Percentiles rank a stretch among this genome's conserved stretches.
Evolutionary conservation across 164 flowering plant species (phyloP).

Genomic region (Litsea cubeba): DNA sequence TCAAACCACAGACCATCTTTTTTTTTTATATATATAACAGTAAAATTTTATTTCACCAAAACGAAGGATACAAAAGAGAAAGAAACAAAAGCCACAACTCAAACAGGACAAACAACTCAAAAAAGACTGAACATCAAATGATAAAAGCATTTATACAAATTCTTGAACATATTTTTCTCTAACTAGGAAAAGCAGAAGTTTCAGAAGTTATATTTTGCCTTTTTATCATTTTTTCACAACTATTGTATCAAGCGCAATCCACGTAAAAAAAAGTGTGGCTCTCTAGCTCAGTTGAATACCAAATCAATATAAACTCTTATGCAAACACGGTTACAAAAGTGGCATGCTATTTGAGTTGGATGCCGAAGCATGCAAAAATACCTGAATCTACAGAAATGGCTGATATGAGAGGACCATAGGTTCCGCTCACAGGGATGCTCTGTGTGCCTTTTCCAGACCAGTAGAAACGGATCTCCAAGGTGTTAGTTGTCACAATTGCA

Average conservation of each 20-base stretch:
- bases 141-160: no score
- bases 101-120: no score
- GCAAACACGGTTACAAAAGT: background rate
- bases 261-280: background rate
- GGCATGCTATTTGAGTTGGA: background rate
- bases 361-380: constrained; percentile 9
- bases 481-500: constrained; percentile 5
- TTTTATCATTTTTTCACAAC: background rate
- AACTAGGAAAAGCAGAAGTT: background rate
- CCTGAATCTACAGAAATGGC: constrained; percentile 21
- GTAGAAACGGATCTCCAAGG: constrained; percentile 15
- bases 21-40: no score
- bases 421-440: constrained; percentile 8
- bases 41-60: no score
- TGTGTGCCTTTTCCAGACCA: constrained; percentile 26
- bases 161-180: background rate
- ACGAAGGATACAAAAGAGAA: no score
- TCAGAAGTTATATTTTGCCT: background rate
- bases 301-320: background rate
- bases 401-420: constrained; percentile 23
- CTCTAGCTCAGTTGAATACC: background rate
- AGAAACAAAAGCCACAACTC: no score
- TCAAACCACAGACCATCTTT: no score
- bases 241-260: background rate
- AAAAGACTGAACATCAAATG: no score